Evolutionary conservation across 2,329 filamentous ascomycete species (phyloP), one percentile per base, ranked within the genome.

Genomic region (Epichloe festucae): DNA sequence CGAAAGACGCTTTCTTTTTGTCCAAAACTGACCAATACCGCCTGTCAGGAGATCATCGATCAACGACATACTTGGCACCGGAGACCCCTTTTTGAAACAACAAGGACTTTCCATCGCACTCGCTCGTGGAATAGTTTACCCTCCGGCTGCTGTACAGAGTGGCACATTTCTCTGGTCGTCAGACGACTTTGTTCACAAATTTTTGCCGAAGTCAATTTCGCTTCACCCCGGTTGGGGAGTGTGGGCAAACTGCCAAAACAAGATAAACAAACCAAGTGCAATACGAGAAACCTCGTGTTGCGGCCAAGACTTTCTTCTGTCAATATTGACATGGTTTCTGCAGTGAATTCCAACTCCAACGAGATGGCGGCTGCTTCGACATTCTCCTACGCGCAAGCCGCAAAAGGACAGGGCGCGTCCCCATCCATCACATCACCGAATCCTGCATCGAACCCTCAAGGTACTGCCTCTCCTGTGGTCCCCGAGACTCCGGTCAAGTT

Each of bases 331-430:
- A 46, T 56, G 60, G 59, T 58, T 54, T 59, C 60, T 53, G 57
- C 60, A 58, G 58, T 59, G 42, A 55, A 59, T 50, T 53, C 59
- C 48, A 60, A 58, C 52, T 59, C 58, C 52, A 61, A 58, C 59
- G 62, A 67, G 54, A 81, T 80, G 78, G 76, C 77, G 57, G 67
- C 68, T 53, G 61, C 78, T 56, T 74, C 80, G 55, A 74, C 80
- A 36, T 95, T 96, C 67, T 96, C 91, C 54, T 97, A 97, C 70
- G 91, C 91, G 62, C 89, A 95, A 77, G 91, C 91, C 64, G 91
- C 91, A 54, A 93, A 69, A 69, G 89, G 90, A 63, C 79, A 85
- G 61, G 72, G 78, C 56, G 55, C 65, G 51, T 61, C 61, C 56
- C 65, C 62, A 31, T 63, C 64, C 53, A 63, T 57, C 57, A 53